Conservation (phyloP, 2,329 filamentous ascomycete species). For the Penicillium sp. region DNA sequence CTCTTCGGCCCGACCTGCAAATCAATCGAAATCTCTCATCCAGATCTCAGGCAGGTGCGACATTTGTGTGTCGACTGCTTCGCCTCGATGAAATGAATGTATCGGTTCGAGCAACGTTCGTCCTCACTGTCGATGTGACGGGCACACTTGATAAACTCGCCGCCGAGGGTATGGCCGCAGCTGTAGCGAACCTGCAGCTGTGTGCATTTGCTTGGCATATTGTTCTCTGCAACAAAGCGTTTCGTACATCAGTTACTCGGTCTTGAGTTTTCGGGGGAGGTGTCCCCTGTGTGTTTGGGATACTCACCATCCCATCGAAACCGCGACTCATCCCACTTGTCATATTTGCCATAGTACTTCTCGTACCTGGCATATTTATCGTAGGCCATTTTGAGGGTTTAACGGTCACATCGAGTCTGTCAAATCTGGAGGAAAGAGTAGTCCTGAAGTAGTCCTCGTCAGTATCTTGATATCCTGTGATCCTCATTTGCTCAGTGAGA, state of each 20-base stretch:
- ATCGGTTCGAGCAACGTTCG: slow-evolving; percentile 20
- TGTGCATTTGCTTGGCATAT: slow-evolving; percentile 11
- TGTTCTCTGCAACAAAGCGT: background rate
- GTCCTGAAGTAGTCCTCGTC: background rate
- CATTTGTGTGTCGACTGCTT: slow-evolving; percentile 25
- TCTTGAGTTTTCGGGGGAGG: background rate
- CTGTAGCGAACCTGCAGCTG: slow-evolving; percentile 25
- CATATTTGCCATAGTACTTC: slow-evolving; percentile 10
- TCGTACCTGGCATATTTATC: slow-evolving; percentile 10
- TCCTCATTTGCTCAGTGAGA: no score
- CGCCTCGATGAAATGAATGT: slow-evolving; percentile 19
- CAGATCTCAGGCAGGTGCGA: slow-evolving; percentile 21
- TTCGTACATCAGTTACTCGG: background rate
- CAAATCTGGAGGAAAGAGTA: background rate
- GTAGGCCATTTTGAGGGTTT: background rate
- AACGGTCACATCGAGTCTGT: background rate
- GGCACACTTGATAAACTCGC: slow-evolving; percentile 28
- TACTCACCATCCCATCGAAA: slow-evolving; percentile 8
- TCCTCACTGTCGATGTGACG: slow-evolving; percentile 22
- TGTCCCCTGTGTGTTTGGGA: background rate
- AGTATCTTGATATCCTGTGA: background rate
- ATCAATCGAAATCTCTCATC: background rate
- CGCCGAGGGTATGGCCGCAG: slow-evolving; percentile 25
- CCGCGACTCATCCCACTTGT: slow-evolving; percentile 10
- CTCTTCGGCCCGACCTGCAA: background rate